Evolutionary conservation across 2,329 filamentous ascomycete species (phyloP).

Genomic region (Fusarium sublunatum): DNA sequence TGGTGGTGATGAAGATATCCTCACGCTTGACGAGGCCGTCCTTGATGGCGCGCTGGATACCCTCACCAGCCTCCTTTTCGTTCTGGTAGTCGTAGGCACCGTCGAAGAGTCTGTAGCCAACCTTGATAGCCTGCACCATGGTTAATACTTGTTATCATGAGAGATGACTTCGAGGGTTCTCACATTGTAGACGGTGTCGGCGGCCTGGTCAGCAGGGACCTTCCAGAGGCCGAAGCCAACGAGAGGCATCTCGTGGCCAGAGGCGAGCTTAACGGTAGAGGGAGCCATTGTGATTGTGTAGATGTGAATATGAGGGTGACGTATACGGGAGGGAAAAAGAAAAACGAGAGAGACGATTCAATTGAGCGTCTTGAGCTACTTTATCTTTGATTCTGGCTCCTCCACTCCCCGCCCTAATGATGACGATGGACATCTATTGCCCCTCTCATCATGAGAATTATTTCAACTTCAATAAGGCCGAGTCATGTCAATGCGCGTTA

Average conservation of each 20-base stretch:
- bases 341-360: conserved; percentile 8
- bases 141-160: conserved; percentile 1
- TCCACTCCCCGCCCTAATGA: conserved; percentile 18
- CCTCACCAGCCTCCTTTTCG: conserved; percentile 73
- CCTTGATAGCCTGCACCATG: conserved; percentile 57
- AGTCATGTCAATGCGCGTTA: too few species aligned
- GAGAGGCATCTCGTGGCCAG: conserved; percentile 44
- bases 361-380: conserved; percentile 5
- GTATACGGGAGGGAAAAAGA: neutral
- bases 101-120: conserved; percentile 65
- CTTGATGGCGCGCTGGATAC: conserved; percentile 66
- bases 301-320: conserved; percentile 1
- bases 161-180: neutral
- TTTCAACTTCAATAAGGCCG: too few species aligned
- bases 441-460: conserved; percentile 21
- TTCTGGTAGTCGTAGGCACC: conserved; percentile 70
- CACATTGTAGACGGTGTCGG: conserved; percentile 71
- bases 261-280: conserved; percentile 42
- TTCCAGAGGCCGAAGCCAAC: conserved; percentile 78
- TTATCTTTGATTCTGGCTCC: conserved; percentile 11
- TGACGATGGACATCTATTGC: neutral
- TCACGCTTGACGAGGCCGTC: conserved; percentile 73
- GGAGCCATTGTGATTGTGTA: conserved; percentile 27
- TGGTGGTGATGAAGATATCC: conserved; percentile 89
- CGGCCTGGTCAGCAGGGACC: conserved; percentile 59